A percentile compares a stretch with the other conserved stretches of the same genome.
These are phyloP conservation scores for Zizania palustris DNA, from an alignment of 202 grass and related monocot genomes.

Conservation along the genomic window DNA sequence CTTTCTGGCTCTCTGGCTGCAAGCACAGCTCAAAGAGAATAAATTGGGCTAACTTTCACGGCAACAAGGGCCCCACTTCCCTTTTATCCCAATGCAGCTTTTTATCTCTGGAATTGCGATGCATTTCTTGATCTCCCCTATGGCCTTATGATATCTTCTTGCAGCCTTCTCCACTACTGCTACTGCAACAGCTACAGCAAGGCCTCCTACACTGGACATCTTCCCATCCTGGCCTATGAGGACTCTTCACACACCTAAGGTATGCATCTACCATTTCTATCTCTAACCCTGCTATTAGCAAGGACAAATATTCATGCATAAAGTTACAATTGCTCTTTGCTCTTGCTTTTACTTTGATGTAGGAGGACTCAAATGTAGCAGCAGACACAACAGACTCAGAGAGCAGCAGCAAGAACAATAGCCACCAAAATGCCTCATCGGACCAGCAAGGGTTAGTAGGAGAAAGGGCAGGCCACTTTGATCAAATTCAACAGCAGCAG, in stretches of 20 bases:
- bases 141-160: slow-evolving; percentile 57
- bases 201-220: slow-evolving; percentile 86
- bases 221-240: slow-evolving; percentile 90
- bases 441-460: slow-evolving; percentile 37
- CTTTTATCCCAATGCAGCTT: slow-evolving; percentile 66
- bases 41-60: slow-evolving; percentile 53
- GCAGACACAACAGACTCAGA: slow-evolving; percentile 78
- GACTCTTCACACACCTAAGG: slow-evolving; percentile 73
- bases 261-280: slow-evolving; percentile 29
- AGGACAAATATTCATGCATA: not conserved
- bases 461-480: slow-evolving; percentile 46
- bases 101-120: slow-evolving; percentile 54
- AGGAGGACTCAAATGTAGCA: slow-evolving; percentile 55
- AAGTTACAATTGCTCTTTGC: not conserved
- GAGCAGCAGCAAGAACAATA: slow-evolving; percentile 63
- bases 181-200: slow-evolving; percentile 44
- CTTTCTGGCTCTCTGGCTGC: slow-evolving; percentile 44
- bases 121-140: slow-evolving; percentile 52
- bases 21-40: slow-evolving; percentile 54
- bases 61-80: slow-evolving; percentile 44
- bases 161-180: slow-evolving; percentile 66
- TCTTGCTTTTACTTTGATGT: slow-evolving; percentile 3
- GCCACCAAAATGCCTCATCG: slow-evolving; percentile 51
- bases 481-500: slow-evolving; percentile 38
- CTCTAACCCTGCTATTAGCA: not conserved